Base-by-base conservation (phyloP, 306 rosid genomes). In the Vicia faba region DNA sequence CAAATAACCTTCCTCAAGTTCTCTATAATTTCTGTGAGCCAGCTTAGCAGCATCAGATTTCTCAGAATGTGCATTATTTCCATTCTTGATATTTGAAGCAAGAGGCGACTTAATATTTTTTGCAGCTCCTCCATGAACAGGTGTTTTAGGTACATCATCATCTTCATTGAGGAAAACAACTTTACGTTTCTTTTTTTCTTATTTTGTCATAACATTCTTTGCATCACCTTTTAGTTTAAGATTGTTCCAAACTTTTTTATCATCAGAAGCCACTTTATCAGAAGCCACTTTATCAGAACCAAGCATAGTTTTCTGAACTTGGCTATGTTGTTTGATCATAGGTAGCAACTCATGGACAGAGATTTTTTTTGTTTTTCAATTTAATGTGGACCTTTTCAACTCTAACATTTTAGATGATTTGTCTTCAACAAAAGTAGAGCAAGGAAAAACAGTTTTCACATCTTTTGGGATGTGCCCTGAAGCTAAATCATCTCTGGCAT, bases 81-180 rank as follows among this genome's bases (percentile, higher is more conserved):
- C 70, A 83, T 80, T 95, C 72, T 33, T 67, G 72, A 70, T 75
- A 66, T 82, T 88, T 49, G 86, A 69, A 61, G 45, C 76, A 74
- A 72, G 26, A 73, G 88, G 73, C 3, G 86, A 79, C 73, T 80
- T 85, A 8, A 79, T 41, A 77, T 46, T 83, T 76, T 80, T 78
- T 23, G 85, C 80, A 75, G 86, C 84, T 59, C 95, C 97, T 78
- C 96, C 97, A 71, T 90, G 92, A 77, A 93, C 79, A 9, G 96
- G 99, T 74, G 99, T 93, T 81, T 88, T 93, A 14, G 96, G 92
- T 71, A 82, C 75, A 0, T 83, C 96, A 8, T 84, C 89, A 0
- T 86, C 89, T 33, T 82, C 96, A 64, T 58, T 80, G 46, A 95
- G 81, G 82, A 97, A 69, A 73, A 95, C 97, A 71, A 95, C 97